Evolutionary conservation across 768 basidiomycete species (phyloP).

Genomic region (Galerina sulciceps): DNA sequence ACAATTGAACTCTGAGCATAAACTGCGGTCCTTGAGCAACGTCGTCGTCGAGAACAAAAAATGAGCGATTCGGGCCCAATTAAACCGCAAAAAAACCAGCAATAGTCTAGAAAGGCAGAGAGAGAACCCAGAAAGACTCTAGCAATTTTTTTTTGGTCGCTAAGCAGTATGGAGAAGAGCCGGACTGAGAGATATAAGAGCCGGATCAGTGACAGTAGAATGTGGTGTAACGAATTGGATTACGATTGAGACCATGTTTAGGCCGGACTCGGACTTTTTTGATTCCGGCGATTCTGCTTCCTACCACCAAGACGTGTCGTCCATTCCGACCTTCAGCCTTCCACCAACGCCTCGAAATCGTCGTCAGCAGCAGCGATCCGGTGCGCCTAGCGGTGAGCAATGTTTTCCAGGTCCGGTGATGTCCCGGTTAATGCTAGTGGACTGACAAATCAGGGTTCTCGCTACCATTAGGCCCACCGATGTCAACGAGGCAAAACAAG

Average conservation of each 20-base stretch:
- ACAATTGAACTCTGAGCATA: not conserved
- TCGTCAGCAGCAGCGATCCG: constrained; percentile 1
- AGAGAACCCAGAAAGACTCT: not conserved
- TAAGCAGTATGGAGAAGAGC: constrained; percentile 3
- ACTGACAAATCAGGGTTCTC: constrained; percentile 26
- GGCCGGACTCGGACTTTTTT: constrained; percentile 15
- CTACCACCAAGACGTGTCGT: constrained; percentile 12
- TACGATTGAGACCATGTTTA: constrained; percentile 6
- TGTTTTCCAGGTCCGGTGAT: constrained; percentile 13
- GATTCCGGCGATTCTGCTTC: constrained; percentile 15
- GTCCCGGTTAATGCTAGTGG: constrained; percentile 11
- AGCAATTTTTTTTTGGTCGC: not conserved
- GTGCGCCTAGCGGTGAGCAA: constrained; percentile 6
- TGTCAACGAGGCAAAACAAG: constrained; percentile 67
- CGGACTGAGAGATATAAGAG: not conserved
- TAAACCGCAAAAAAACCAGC: not conserved
- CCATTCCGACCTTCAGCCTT: not conserved
- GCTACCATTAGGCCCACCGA: constrained; percentile 26
- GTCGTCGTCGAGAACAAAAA: not conserved
- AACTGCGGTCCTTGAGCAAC: not conserved
- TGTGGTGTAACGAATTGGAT: not conserved
- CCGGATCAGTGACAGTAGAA: constrained; percentile 3
- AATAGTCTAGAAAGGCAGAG: not conserved
- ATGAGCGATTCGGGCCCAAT: not conserved
- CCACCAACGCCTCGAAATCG: not conserved